These are phyloP conservation scores for Skeletonema menzelii DNA, from an alignment of 108 stramenopile species.

Conservation along the genomic window DNA sequence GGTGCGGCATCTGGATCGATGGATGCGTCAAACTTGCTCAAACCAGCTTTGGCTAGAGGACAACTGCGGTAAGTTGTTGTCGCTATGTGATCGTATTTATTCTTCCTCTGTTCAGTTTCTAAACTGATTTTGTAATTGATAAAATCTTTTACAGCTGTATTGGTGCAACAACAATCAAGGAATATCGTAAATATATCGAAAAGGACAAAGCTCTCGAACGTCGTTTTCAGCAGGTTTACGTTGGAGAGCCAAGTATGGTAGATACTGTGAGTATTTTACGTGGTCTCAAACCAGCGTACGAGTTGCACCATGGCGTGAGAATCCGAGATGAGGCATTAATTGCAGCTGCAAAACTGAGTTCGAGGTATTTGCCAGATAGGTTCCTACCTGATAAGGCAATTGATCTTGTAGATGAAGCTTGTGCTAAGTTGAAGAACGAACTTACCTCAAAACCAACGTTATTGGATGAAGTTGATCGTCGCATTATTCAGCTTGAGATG, in stretches of 20 bases:
- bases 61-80: slow-evolving; percentile 73
- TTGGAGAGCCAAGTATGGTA: slow-evolving; percentile 94
- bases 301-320: slow-evolving; percentile 96
- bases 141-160: slow-evolving; percentile 46
- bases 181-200: slow-evolving; percentile 97
- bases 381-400: slow-evolving; percentile 89
- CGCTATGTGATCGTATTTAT: neutral
- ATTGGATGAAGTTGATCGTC: slow-evolving; percentile 81
- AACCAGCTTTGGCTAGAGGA: slow-evolving; percentile 97
- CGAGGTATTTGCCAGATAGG: slow-evolving; percentile 97
- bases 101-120: neutral
- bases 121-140: neutral
- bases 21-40: slow-evolving; percentile 98
- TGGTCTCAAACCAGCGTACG: slow-evolving; percentile 96
- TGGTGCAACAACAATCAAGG: slow-evolving; percentile 97
- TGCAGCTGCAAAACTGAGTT: slow-evolving; percentile 94
- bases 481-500: slow-evolving; percentile 93
- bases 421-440: slow-evolving; percentile 90
- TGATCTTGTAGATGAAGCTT: slow-evolving; percentile 98
- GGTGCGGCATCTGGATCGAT: slow-evolving; percentile 91
- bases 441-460: slow-evolving; percentile 81
- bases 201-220: slow-evolving; percentile 99
- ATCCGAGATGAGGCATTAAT: slow-evolving; percentile 97
- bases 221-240: slow-evolving; percentile 97
- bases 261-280: slow-evolving; percentile 98